Conservation (phyloP, 2,329 filamentous ascomycete genomes). For the Alternaria angustiovoidea region DNA sequence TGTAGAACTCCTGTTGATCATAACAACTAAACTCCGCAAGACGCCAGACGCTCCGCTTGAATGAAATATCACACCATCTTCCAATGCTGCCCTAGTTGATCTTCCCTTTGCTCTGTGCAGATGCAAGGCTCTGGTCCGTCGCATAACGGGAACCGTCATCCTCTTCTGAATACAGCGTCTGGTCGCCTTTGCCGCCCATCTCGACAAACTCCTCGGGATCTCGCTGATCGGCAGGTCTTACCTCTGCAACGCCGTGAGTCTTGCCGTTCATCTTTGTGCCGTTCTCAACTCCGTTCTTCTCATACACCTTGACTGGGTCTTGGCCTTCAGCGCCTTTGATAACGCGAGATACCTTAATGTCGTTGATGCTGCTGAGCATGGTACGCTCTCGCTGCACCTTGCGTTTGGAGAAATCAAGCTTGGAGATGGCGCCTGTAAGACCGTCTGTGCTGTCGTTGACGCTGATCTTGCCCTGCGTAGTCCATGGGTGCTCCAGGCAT, state of each 20-base stretch:
- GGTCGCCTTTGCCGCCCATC: conserved; percentile 86
- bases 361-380: conserved; percentile 81
- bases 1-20: conserved; percentile 22
- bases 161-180: conserved; percentile 72
- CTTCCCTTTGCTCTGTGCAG: conserved; percentile 11
- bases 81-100: neutral
- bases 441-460: conserved; percentile 90
- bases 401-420: conserved; percentile 83
- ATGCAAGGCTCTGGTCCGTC: conserved; percentile 25
- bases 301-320: conserved; percentile 50
- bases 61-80: neutral
- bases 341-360: conserved; percentile 69
- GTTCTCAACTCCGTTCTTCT: conserved; percentile 46
- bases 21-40: conserved; percentile 4
- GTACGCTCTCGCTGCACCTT: conserved; percentile 85
- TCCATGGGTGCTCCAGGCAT: conserved; percentile 91
- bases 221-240: conserved; percentile 71
- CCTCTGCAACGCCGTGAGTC: conserved; percentile 58
- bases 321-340: conserved; percentile 64
- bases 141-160: conserved; percentile 59
- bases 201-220: conserved; percentile 80
- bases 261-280: conserved; percentile 27
- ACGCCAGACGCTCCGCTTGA: conserved; percentile 12
- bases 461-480: conserved; percentile 64
- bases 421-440: conserved; percentile 83